Base-by-base conservation (phyloP, 108 stramenopile species). In the Cyclotella cryptica region DNA sequence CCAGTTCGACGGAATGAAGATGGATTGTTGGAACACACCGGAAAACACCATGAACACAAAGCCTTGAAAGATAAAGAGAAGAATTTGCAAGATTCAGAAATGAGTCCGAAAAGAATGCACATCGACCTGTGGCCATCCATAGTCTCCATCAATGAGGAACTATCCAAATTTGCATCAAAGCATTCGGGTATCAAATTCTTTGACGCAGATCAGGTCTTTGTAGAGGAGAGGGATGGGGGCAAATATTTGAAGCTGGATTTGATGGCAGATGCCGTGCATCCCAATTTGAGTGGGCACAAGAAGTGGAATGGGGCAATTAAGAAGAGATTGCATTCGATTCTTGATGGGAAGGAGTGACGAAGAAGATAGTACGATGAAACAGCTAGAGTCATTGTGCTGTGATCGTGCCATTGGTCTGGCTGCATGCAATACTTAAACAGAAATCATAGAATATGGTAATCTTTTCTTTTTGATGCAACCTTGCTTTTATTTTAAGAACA, bases 41-140 rank as follows among this genome's bases (percentile, higher is more conserved):
- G 62, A 22, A 81, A 73, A 28, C 55, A 83, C 44, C 77, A 83
- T 45, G 54, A 75, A 26, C 66, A 81, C n/a, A 69, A 67, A 58
- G 77, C 82, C 30, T 44, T 83, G 59, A 83, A 78, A 35, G 43
- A 74, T 18, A 78, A 83, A 51, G 77, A 78, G 41, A 30, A 74
- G 15, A 65, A 83, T 61, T 65, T 83, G 29, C 12, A 55, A 49
- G 72, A 73, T 6, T 72, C 51, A 17, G 66, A 78, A 53, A 78
- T 78, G 82, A 62, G 47, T 22, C 35, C 65, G 11, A 83, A 83
- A 39, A 71, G 77, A 35, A 61, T 46, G 39, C 71, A 73, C 43
- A 28, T 66, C 15, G 77, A 83, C 52, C 57, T 94, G n/a, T 94
- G 91, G 91, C 89, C 90, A 44, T 88, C 92, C 21, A 87, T 95